Evolutionary conservation across 2,329 filamentous ascomycete genomes (phyloP), one percentile per base, ranked within the genome.

Genomic region (Thielaviopsis populi): DNA sequence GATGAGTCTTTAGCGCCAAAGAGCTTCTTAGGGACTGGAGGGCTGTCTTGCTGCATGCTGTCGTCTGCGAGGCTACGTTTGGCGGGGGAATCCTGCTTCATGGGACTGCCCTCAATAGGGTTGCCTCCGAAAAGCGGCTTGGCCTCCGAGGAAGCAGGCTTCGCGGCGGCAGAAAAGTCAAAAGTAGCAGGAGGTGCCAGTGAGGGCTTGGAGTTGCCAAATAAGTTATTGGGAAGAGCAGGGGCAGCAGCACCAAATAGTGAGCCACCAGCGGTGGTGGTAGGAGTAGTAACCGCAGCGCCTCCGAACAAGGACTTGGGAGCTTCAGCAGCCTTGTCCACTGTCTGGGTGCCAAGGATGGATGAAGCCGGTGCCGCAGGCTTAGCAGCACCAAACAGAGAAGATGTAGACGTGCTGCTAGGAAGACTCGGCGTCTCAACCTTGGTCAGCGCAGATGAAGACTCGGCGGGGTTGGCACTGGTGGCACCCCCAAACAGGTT

Each of bases 81-180:
- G 40, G 42, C 62, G 54, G 62, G 65, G 8, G 65, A 66, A 62
- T 77, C 74, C 65, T 79, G 74, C 67, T 78, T 77, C 69, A 79
- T 75, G 17, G 74, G 74, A 62, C 75, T 76, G 40, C 74, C 74
- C 59, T 71, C 73, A 68, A 80, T 74, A 22, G 64, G 64, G 33
- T 73, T 71, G 8, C 71, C 68, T 15, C 72, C 72, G 63, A 78
- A 78, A 15, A 75, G 67, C 15, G 75, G 72, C 68, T 75, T 67
- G 2, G 72, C 66, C 58, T 69, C 67, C 17, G 68, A 67, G 15
- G 62, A 22, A 27, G 64, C 59, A 8, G 60, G 22, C 43, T 62
- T 19, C 2, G 41, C 33, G 2, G 66, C 19, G 7, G 40, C 37
- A 10, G 60, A 56, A n/a, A 65, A 66, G 27, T 63, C 33, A 56